Evolutionary conservation across 768 basidiomycete species (phyloP).

Genomic region (Termitomyces sp.): DNA sequence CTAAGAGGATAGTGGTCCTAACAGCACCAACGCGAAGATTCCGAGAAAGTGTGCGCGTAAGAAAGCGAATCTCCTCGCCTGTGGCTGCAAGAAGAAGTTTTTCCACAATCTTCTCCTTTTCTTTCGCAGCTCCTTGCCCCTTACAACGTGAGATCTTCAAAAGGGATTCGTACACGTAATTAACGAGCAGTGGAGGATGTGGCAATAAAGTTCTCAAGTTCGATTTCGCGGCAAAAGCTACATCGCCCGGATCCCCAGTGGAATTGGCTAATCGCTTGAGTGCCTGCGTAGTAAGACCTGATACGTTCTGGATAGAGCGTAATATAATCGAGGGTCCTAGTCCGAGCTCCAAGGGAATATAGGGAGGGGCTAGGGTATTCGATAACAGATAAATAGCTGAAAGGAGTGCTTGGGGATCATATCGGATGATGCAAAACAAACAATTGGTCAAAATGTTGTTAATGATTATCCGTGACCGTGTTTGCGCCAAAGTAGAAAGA

Average conservation of each 20-base stretch:
- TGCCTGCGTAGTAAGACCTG: constrained; percentile 54
- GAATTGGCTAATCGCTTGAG: constrained; percentile 64
- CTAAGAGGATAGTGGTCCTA: constrained; percentile 73
- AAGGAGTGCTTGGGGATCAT: constrained; percentile 65
- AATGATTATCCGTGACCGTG: constrained; percentile 70
- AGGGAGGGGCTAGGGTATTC: constrained; percentile 74
- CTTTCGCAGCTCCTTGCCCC: constrained; percentile 70
- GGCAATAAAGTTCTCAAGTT: constrained; percentile 70
- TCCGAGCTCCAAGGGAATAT: constrained; percentile 65
- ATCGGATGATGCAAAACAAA: constrained; percentile 58
- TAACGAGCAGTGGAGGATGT: constrained; percentile 61
- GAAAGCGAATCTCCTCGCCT: constrained; percentile 85
- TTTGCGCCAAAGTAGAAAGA: constrained; percentile 54
- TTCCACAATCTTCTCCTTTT: constrained; percentile 76
- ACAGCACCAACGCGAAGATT: constrained; percentile 89
- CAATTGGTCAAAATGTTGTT: constrained; percentile 69
- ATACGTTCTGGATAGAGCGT: constrained; percentile 67
- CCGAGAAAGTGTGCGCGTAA: constrained; percentile 68
- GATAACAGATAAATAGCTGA: constrained; percentile 80
- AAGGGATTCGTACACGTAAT: constrained; percentile 62
- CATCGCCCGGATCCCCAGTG: constrained; percentile 83
- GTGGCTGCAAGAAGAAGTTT: constrained; percentile 77
- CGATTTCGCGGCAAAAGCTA: constrained; percentile 80
- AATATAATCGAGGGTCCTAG: constrained; percentile 65
- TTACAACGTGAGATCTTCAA: constrained; percentile 62